Conservation (phyloP, 1,284 basidiomycete species). For the Inonotus hispidus region DNA sequence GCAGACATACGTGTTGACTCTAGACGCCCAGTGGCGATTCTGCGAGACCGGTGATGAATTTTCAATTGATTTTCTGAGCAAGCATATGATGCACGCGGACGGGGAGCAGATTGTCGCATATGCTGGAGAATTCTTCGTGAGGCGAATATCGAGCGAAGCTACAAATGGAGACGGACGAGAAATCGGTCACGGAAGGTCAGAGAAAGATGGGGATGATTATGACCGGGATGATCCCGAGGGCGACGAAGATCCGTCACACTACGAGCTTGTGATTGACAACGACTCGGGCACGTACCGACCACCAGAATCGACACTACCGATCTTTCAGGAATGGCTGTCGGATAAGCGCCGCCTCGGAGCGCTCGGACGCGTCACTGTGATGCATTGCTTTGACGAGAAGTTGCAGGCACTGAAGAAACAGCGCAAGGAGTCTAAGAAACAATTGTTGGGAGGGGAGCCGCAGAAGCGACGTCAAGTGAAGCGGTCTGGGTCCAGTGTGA, state of each 20-base stretch:
- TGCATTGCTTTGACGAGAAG: slow-evolving; percentile 25
- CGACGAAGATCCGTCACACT: slow-evolving; percentile 31
- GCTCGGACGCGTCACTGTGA: slow-evolving; percentile 29
- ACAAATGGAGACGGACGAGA: neutral
- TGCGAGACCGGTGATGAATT: slow-evolving; percentile 47
- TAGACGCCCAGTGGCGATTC: slow-evolving; percentile 41
- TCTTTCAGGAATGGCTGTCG: slow-evolving; percentile 33
- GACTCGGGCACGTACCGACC: slow-evolving; percentile 48
- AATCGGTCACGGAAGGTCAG: slow-evolving; percentile 18
- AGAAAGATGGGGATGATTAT: slow-evolving; percentile 13
- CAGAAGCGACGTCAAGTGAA: slow-evolving; percentile 4
- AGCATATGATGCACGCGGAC: slow-evolving; percentile 49
- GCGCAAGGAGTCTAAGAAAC: slow-evolving; percentile 26
- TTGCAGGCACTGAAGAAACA: slow-evolving; percentile 29
- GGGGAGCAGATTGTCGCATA: slow-evolving; percentile 35
- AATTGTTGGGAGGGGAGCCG: slow-evolving; percentile 14
- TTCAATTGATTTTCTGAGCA: slow-evolving; percentile 41
- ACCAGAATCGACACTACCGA: slow-evolving; percentile 34
- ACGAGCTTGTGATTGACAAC: slow-evolving; percentile 48
- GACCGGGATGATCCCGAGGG: slow-evolving; percentile 12
- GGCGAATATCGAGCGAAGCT: slow-evolving; percentile 18
- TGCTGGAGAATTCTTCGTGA: slow-evolving; percentile 36
- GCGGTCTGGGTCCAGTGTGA: slow-evolving; percentile 13
- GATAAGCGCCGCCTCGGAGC: slow-evolving; percentile 28
- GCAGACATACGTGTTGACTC: slow-evolving; percentile 43